phyloP scores from a whole-genome alignment of 805 yeast species.

The Starmerella sirachaensis region DNA sequence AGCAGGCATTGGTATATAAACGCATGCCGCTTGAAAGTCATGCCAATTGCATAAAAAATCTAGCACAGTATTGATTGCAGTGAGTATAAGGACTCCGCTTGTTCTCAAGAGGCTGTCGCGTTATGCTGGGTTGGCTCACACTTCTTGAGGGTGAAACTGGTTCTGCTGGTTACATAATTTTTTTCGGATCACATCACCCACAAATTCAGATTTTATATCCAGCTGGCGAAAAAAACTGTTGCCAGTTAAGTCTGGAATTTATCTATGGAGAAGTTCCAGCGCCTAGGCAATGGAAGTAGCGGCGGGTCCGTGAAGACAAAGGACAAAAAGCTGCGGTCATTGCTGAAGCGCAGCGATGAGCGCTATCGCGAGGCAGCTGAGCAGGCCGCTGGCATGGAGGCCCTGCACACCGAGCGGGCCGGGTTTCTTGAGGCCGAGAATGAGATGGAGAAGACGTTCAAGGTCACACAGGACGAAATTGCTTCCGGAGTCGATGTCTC shows the following conservation, averaged over 20 bases:
- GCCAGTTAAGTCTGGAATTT: neutral
- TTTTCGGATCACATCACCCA: neutral
- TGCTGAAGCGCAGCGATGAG: slow-evolving; percentile 50
- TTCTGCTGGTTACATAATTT: slow-evolving; percentile 5
- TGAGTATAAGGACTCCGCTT: too few species aligned
- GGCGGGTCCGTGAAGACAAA: slow-evolving; percentile 43
- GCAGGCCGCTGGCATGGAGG: slow-evolving; percentile 77
- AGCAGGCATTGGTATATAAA: too few species aligned
- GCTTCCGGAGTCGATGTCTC: slow-evolving; percentile 60
- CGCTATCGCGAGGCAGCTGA: slow-evolving; percentile 67
- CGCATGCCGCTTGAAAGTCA: too few species aligned
- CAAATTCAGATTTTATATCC: neutral
- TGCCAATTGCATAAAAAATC: neutral
- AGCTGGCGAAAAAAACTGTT: neutral
- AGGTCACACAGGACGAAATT: slow-evolving; percentile 72
- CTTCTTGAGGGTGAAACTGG: too few species aligned
- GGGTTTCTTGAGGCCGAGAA: slow-evolving; percentile 89
- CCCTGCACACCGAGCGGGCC: slow-evolving; percentile 67
- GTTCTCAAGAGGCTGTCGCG: too few species aligned
- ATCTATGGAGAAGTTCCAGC: slow-evolving; percentile 21
- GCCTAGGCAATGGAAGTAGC: slow-evolving; percentile 37
- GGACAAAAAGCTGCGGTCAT: slow-evolving; percentile 19
- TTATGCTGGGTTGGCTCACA: too few species aligned
- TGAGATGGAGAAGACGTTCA: slow-evolving; percentile 82
- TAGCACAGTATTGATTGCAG: too few species aligned